Evolutionary conservation across 2,329 filamentous ascomycete species (phyloP).

Genomic region (Neopestalotiopsis clavispora): DNA sequence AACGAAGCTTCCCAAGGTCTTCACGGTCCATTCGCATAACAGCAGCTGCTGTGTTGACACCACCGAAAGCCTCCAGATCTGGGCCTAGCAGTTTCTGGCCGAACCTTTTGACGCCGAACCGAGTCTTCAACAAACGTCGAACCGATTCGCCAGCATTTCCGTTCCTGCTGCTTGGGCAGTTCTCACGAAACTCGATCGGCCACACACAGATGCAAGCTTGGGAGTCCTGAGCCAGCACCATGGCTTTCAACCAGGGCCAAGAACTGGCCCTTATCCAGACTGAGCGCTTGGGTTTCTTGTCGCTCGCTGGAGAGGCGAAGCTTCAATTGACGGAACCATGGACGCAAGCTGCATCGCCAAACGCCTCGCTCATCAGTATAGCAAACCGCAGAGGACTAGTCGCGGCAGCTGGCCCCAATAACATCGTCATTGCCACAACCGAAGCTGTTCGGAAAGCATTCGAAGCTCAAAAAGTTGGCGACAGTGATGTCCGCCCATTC

Average conservation of each 20-base stretch:
- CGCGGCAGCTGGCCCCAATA: constrained; percentile 85
- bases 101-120: neutral
- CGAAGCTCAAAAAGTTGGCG: constrained; percentile 59
- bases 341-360: constrained; percentile 75
- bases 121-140: neutral
- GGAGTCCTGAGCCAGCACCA: constrained; percentile 9
- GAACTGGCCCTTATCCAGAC: constrained; percentile 81
- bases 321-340: constrained; percentile 81
- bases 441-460: constrained; percentile 80
- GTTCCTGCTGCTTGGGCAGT: neutral
- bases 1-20: neutral
- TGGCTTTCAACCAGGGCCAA: constrained; percentile 54
- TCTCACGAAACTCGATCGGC: neutral
- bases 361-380: constrained; percentile 82
- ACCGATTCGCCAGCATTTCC: neutral
- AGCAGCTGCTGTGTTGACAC: constrained; percentile 4
- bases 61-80: neutral
- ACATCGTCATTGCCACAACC: constrained; percentile 76
- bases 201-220: constrained; percentile 5
- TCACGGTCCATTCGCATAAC: neutral
- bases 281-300: constrained; percentile 84
- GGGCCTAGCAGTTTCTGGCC: neutral
- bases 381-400: constrained; percentile 81
- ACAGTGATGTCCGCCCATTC: constrained; percentile 72
- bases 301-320: constrained; percentile 80